Percentiles rank a stretch among this genome's conserved stretches.
Evolutionary conservation across 495 filamentous ascomycete species (phyloP).

Genomic region (Hypomontagnella submonticulosa): DNA sequence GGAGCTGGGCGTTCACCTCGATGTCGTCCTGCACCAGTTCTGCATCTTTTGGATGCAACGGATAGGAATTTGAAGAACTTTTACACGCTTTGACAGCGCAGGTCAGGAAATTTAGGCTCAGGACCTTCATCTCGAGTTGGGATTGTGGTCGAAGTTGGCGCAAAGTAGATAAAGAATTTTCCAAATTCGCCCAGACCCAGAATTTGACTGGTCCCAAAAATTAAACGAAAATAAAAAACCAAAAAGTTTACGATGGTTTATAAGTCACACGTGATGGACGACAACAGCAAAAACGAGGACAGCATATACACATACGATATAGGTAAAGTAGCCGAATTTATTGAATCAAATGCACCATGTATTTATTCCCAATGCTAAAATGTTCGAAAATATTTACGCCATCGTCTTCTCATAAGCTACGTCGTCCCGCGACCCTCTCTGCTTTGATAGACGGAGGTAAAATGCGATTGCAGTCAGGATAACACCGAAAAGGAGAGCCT

Average conservation of each 20-base stretch:
- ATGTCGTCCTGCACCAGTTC: constrained; percentile 85
- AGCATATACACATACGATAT: neutral
- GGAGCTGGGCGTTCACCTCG: constrained; percentile 79
- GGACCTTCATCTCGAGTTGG: constrained; percentile 80
- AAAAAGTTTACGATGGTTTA: constrained; percentile 20
- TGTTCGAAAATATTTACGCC: constrained; percentile 31
- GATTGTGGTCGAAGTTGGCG: constrained; percentile 6
- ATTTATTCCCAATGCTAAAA: constrained; percentile 23
- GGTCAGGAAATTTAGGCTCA: constrained; percentile 96
- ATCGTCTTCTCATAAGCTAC: constrained; percentile 43
- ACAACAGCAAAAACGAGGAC: constrained; percentile 13
- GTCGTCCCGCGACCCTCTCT: constrained; percentile 27
- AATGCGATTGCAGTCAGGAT: constrained; percentile 49
- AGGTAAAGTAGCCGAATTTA: neutral
- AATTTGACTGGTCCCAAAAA: constrained; percentile 10
- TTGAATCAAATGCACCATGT: constrained; percentile 15
- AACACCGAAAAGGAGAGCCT: constrained; percentile 54
- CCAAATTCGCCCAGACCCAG: constrained; percentile 6
- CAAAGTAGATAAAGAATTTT: constrained; percentile 22
- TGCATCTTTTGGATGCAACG: constrained; percentile 89
- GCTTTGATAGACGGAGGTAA: constrained; percentile 49
- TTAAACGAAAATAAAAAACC: constrained; percentile 11
- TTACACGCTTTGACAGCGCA: constrained; percentile 97
- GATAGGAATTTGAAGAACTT: constrained; percentile 76
- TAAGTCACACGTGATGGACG: constrained; percentile 39